Conservation (phyloP, 106 monocot species). For the Phalaenopsis equestris region DNA sequence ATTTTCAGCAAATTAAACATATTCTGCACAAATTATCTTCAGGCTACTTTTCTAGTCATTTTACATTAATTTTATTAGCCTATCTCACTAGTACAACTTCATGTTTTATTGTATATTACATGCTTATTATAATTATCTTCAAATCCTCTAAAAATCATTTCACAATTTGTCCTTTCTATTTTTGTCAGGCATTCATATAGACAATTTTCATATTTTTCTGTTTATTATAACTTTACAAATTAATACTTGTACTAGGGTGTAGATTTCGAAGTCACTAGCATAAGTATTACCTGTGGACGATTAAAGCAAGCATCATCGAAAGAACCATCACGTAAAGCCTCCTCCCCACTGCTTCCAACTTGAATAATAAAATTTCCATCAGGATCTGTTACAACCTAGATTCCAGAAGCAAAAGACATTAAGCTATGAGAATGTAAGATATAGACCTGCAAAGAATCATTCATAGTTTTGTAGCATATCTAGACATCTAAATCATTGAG, state of each 20-base stretch:
- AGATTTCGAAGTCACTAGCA: not conserved
- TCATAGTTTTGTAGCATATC: too few species aligned
- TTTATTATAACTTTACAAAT: conserved; percentile 1
- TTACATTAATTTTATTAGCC: too few species aligned
- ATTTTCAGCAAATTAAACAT: too few species aligned
- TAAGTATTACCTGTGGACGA: conserved; percentile 65
- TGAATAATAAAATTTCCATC: conserved; percentile 77
- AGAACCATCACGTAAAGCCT: conserved; percentile 72
- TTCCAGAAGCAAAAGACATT: conserved; percentile 1
- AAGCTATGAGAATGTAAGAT: not conserved
- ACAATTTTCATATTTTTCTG: not conserved
- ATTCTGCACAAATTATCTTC: too few species aligned
- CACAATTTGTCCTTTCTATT: not conserved
- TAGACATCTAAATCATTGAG: not conserved
- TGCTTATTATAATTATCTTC: too few species aligned
- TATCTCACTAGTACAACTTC: too few species aligned
- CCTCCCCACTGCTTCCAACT: conserved; percentile 85
- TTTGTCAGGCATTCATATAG: not conserved
- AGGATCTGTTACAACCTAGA: conserved; percentile 78
- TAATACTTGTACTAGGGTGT: not conserved
- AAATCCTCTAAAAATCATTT: not conserved
- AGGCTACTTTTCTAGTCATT: too few species aligned
- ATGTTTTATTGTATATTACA: too few species aligned
- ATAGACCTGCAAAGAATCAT: too few species aligned
- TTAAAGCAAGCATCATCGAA: conserved; percentile 82